Evolutionary conservation across 768 basidiomycete genomes (phyloP), one percentile per base, ranked within the genome.

Genomic region (Calocybe indica): DNA sequence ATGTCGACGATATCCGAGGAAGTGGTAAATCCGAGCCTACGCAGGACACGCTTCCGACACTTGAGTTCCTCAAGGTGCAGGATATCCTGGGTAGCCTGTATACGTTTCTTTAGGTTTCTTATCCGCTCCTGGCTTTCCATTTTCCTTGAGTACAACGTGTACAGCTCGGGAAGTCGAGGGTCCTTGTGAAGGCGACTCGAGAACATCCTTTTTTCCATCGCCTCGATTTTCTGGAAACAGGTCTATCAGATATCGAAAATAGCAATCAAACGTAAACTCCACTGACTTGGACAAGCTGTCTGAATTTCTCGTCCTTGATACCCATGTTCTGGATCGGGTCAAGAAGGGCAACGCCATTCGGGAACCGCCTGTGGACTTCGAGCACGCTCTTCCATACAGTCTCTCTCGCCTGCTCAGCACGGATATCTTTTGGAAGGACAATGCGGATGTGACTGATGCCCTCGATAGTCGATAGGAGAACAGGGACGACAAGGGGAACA

Each of bases 41-140:
- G 80, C 28, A 98, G 75, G 0, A 96, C 94, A 15, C 95, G 89
- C 66, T 98, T 98, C 48, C 96, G 78, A 56, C 83, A 85, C 66
- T 94, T 95, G 59, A 99, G 83, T 64, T 99, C 96, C 63, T 98
- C 96, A 44, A 98, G 77, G 62, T 98, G 95, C 37, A 98, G 70
- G 7, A 99, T 80, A 52, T 96, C 93, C 44, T 93, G 85, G 0
- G 95, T 95, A 0, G 88, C 79, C 52, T 88, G 85, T 37, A 97
- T 93, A 31, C 82, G 83, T 63, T 85, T 88, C 71, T 88, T 94
- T 36, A 94, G 71, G 14, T 78, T 71, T 7, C 90, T 83, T 47
- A 93, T 82, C 33, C 78, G 76, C 30, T 80, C 71, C 54, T 83
- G 82, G 37, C 76, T 70, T 29, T 82, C 76, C 56, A 83, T 83